Conservation (phyloP, 2,329 filamentous ascomycete genomes). For the Monascus ruber region DNA sequence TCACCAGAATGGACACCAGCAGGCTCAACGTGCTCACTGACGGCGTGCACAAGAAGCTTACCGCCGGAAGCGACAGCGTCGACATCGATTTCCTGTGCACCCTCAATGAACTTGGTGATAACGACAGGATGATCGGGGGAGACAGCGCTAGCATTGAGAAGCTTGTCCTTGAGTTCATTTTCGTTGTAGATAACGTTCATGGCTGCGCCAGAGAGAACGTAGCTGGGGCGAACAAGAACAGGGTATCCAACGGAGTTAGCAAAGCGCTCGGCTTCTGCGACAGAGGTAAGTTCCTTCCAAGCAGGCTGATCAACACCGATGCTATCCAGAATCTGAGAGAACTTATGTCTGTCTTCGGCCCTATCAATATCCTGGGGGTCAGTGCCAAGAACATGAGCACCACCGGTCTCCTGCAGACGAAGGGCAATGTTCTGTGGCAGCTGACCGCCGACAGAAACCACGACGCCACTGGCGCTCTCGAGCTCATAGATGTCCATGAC, state of each 20-base stretch:
- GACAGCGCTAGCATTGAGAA: constrained; percentile 77
- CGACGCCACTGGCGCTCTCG: constrained; percentile 71
- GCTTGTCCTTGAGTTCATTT: constrained; percentile 86
- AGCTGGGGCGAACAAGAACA: constrained; percentile 85
- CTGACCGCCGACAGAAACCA: constrained; percentile 92
- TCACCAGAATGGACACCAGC: constrained; percentile 98
- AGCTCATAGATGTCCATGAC: constrained; percentile 99
- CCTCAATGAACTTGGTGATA: constrained; percentile 97
- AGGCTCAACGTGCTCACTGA: constrained; percentile 92
- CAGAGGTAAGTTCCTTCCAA: constrained; percentile 93
- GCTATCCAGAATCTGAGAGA: constrained; percentile 92
- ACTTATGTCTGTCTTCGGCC: constrained; percentile 96
- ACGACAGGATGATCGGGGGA: constrained; percentile 96
- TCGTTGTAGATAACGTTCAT: constrained; percentile 94
- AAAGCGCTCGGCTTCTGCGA: constrained; percentile 76
- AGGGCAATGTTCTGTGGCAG: constrained; percentile 96
- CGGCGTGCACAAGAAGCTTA: constrained; percentile 77
- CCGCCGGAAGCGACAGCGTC: constrained; percentile 83
- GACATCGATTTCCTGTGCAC: constrained; percentile 90
- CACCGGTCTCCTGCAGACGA: constrained; percentile 79
- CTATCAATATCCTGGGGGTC: constrained; percentile 92
- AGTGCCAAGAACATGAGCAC: constrained; percentile 83
- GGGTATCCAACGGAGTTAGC: constrained; percentile 80
- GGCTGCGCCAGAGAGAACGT: constrained; percentile 92
- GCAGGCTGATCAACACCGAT: constrained; percentile 95